These are phyloP conservation scores for Kurtzmaniella natalensis DNA, from an alignment of 1,139 yeast genomes.

Conservation along the genomic window DNA sequence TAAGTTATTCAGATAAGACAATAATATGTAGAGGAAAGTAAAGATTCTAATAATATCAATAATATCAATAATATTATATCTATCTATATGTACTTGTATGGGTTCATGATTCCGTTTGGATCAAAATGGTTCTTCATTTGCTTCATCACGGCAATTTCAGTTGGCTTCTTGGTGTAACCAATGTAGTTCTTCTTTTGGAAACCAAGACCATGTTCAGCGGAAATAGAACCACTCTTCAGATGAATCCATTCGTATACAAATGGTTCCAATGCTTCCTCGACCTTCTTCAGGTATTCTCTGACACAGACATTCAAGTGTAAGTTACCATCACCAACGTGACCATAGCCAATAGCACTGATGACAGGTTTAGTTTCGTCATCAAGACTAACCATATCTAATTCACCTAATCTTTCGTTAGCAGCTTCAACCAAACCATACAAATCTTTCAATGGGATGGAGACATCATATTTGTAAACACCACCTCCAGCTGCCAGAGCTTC, in stretches of 20 bases:
- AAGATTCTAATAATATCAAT: not conserved
- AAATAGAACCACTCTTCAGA: constrained; percentile 72
- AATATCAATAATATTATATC: constrained; percentile 4
- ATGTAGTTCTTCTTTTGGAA: constrained; percentile 90
- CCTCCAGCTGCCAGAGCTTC: constrained; percentile 85
- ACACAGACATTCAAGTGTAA: constrained; percentile 88
- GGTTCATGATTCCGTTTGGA: constrained; percentile 87
- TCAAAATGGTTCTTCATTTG: constrained; percentile 75
- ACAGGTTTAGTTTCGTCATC: constrained; percentile 70
- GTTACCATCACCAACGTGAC: constrained; percentile 96
- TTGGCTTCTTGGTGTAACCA: constrained; percentile 71
- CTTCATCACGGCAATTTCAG: constrained; percentile 69
- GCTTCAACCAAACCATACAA: constrained; percentile 80
- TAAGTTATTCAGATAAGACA: not conserved
- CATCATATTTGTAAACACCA: constrained; percentile 96
- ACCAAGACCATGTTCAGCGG: constrained; percentile 97
- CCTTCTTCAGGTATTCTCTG: constrained; percentile 70
- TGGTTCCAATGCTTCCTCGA: constrained; percentile 82
- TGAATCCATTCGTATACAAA: constrained; percentile 90
- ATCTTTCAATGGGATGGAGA: constrained; percentile 76
- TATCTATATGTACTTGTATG: constrained; percentile 71
- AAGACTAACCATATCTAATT: constrained; percentile 57
- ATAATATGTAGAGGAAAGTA: not conserved
- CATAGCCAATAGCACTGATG: constrained; percentile 86
- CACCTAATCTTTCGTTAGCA: constrained; percentile 52